These are phyloP conservation scores for Fraxinus baroniana DNA, from an alignment of 305 asterid species.

Conservation along the genomic window DNA sequence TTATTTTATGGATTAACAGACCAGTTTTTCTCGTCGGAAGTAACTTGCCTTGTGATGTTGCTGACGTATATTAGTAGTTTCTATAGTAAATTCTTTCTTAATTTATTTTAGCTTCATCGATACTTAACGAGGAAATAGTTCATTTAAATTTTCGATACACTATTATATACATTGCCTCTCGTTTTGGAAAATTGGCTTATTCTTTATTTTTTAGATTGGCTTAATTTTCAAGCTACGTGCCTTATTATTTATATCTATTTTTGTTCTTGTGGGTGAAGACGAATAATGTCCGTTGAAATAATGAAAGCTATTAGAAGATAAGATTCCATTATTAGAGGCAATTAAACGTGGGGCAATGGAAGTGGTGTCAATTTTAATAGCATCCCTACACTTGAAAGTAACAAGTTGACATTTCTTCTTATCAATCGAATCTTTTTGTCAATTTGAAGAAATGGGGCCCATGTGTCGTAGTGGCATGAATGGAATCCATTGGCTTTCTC, in stretches of 20 bases:
- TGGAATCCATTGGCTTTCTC: neutral
- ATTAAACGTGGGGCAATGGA: neutral
- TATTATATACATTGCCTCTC: neutral
- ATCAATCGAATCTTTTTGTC: neutral
- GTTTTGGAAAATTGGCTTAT: neutral
- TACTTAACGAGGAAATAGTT: neutral
- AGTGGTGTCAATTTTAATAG: neutral
- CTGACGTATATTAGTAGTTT: conserved; percentile 26
- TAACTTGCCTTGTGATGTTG: conserved; percentile 36
- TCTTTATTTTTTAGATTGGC: conserved; percentile 18
- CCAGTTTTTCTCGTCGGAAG: conserved; percentile 24
- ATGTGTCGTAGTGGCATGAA: neutral
- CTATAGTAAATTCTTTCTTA: conserved; percentile 20
- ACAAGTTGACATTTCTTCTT: neutral
- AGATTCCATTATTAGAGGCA: conserved; percentile 24
- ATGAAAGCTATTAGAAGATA: conserved; percentile 11
- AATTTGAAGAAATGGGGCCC: neutral
- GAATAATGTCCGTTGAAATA: conserved; percentile 29
- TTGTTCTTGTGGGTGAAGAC: conserved; percentile 5
- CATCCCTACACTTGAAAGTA: neutral
- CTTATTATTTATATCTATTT: conserved; percentile 8
- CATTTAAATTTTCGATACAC: neutral
- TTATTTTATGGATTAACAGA: conserved; percentile 45
- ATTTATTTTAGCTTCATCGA: neutral
- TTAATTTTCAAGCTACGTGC: conserved; percentile 32